phyloP scores from a whole-genome alignment of 495 filamentous ascomycete genomes.

The Hyaloscypha bicolor region DNA sequence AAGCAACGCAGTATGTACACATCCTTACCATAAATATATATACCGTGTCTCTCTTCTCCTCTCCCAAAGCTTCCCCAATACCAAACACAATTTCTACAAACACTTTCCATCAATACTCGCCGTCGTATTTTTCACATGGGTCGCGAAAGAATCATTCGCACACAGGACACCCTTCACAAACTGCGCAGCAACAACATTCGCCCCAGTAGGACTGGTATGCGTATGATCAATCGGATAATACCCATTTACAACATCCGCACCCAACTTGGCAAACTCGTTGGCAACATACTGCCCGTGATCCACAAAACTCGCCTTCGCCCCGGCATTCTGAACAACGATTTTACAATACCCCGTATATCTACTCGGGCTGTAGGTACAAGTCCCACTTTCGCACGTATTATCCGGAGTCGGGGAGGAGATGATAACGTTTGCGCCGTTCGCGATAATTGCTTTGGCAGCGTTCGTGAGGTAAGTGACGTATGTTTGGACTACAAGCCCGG shows the following conservation, averaged over 20 bases:
- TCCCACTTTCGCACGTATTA: slow-evolving; percentile 60
- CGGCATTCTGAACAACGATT: slow-evolving; percentile 47
- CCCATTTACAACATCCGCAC: slow-evolving; percentile 47
- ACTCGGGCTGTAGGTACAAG: slow-evolving; percentile 42
- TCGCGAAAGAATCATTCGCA: slow-evolving; percentile 33
- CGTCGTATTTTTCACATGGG: slow-evolving; percentile 30
- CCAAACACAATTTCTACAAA: slow-evolving; percentile 13
- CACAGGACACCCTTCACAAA: slow-evolving; percentile 63
- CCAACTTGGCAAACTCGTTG: slow-evolving; percentile 51
- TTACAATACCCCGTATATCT: slow-evolving; percentile 62
- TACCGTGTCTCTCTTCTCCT: too few species aligned
- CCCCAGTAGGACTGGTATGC: slow-evolving; percentile 62
- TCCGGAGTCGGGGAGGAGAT: slow-evolving; percentile 64
- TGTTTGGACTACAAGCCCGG: slow-evolving; percentile 27
- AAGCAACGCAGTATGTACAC: too few species aligned
- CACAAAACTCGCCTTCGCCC: slow-evolving; percentile 52
- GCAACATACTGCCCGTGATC: slow-evolving; percentile 63
- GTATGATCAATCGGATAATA: slow-evolving; percentile 65
- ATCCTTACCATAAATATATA: too few species aligned
- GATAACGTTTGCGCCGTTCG: slow-evolving; percentile 66
- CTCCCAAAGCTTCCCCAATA: too few species aligned
- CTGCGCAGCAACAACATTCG: slow-evolving; percentile 58
- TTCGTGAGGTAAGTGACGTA: slow-evolving; percentile 51
- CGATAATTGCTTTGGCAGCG: slow-evolving; percentile 51
- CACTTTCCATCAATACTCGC: slow-evolving; percentile 27